A percentile compares a stretch with the other conserved stretches of the same genome.
Conservation (phyloP, 2,329 filamentous ascomycete genomes). For the Aspergillus ruber region DNA sequence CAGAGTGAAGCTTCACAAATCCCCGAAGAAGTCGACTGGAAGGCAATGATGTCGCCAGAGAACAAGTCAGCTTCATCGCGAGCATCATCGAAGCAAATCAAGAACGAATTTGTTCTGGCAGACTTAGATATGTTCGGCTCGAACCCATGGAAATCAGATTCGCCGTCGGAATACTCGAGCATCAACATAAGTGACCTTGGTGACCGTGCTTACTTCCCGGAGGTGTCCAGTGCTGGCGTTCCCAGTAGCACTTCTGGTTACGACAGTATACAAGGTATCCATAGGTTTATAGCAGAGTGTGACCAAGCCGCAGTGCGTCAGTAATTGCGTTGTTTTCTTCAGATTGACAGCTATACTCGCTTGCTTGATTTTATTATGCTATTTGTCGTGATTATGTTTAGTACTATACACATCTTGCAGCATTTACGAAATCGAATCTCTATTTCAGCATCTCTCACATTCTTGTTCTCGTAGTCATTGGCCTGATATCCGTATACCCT, state of each 20-base stretch:
- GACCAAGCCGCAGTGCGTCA: slow-evolving; percentile 40
- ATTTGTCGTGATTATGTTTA: neutral
- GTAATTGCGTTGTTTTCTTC: slow-evolving; percentile 1
- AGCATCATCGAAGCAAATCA: slow-evolving; percentile 18
- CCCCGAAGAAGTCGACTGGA: slow-evolving; percentile 48
- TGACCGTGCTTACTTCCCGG: slow-evolving; percentile 33
- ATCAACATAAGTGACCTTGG: slow-evolving; percentile 49
- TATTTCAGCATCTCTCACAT: neutral
- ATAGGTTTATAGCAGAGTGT: slow-evolving; percentile 59
- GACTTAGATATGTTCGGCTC: slow-evolving; percentile 38
- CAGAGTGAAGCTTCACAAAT: slow-evolving; percentile 30
- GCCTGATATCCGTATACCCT: too few relatives aligned
- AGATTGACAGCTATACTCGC: slow-evolving; percentile 7
- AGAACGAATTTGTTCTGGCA: slow-evolving; percentile 33
- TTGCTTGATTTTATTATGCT: slow-evolving; percentile 11
- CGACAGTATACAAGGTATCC: slow-evolving; percentile 60
- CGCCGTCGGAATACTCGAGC: slow-evolving; percentile 51
- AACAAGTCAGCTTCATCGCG: slow-evolving; percentile 16
- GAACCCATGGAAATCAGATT: slow-evolving; percentile 50
- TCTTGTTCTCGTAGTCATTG: neutral
- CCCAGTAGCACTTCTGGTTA: slow-evolving; percentile 45
- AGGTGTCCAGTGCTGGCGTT: slow-evolving; percentile 31
- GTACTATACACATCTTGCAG: neutral
- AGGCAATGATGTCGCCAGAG: slow-evolving; percentile 50
- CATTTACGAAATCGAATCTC: neutral